Base-by-base conservation (phyloP, 2,329 filamentous ascomycete genomes). In the Hypoxylon sp. region DNA sequence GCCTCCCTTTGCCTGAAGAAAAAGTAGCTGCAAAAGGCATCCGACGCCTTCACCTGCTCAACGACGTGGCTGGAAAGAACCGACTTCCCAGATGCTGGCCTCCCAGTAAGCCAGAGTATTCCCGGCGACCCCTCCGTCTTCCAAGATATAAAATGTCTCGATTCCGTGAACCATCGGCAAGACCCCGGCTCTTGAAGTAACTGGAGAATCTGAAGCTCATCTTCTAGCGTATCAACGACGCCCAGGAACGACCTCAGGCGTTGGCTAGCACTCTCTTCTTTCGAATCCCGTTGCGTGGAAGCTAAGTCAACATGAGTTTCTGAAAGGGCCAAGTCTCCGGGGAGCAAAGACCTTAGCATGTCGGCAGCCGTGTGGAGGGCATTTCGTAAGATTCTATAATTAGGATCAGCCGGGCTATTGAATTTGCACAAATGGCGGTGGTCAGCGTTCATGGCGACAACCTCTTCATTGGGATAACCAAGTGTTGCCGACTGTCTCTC, bases 361-460 rank as follows among this genome's bases (percentile, higher is more conserved):
- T 30, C 28, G 1, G 28, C 7, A 30, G 28, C 28, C 3, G 28
- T 30, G 28, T 30, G 28, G 28, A 33, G 30, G 9, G 30, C 30
- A 33, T 33, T 33, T 14, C 30, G 30, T 33, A 33, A 66, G 65
- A 71, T 72, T 48, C 51, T 65, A 57, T 77, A 79, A 53, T 78
- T 80, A 1, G 73, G 68, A 55, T 79, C 76, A 2, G 51, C 42
- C 16, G 62, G 64, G 16, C 40, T 72, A 8, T 73, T 64, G 57
- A 77, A 80, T 61, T 79, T 79, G 73, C 76, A 79, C 24, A 79
- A 69, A 5, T 74, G 70, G 4, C 77, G 72, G 62, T 79, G 77
- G 58, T 79, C 74, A 5, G 78, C 77, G 60, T 78, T 71, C 69
- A 79, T 68, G 11, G 70, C 63, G 4, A 69, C 62, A 50, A 73